A percentile compares a stretch with the other conserved stretches of the same genome.
Conservation (phyloP, 345 rosid species). For the Linum tenue region DNA sequence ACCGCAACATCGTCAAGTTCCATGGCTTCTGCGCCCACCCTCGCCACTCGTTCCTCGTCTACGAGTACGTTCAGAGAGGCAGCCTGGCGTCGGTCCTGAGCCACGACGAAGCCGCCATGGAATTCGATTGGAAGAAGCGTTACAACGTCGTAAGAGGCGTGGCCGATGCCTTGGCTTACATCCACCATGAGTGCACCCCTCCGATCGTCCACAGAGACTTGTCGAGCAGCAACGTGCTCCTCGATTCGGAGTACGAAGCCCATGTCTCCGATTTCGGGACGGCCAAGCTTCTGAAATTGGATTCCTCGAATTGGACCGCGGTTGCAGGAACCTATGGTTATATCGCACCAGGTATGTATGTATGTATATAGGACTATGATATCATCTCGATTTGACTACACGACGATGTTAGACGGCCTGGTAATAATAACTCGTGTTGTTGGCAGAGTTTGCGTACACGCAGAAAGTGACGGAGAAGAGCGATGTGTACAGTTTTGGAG, state of each 20-base stretch:
- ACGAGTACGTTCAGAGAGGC: slow-evolving; percentile 23
- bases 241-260: slow-evolving; percentile 15
- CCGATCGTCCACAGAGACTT: slow-evolving; percentile 22
- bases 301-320: slow-evolving; percentile 1
- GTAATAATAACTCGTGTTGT: too few species aligned
- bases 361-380: too few species aligned
- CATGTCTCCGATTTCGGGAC: slow-evolving; percentile 10
- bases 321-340: not conserved
- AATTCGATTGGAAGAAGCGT: slow-evolving; percentile 28
- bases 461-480: not conserved
- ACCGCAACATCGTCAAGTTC: slow-evolving; percentile 23
- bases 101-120: slow-evolving; percentile 5
- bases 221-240: slow-evolving; percentile 11
- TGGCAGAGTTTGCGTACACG: not conserved
- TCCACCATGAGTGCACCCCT: slow-evolving; percentile 17
- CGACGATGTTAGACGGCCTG: too few species aligned
- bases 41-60: slow-evolving; percentile 15
- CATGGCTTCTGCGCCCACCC: slow-evolving; percentile 17
- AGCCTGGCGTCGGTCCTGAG: slow-evolving; percentile 20
- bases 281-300: slow-evolving; percentile 1
- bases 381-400: not conserved
- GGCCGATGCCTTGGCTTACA: slow-evolving; percentile 19
- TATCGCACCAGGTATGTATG: not conserved
- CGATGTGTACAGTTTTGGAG: not conserved
- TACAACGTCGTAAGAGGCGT: slow-evolving; percentile 8